Conservation (phyloP, 2,329 filamentous ascomycete genomes). For the Chrysoporthe cubensis region DNA sequence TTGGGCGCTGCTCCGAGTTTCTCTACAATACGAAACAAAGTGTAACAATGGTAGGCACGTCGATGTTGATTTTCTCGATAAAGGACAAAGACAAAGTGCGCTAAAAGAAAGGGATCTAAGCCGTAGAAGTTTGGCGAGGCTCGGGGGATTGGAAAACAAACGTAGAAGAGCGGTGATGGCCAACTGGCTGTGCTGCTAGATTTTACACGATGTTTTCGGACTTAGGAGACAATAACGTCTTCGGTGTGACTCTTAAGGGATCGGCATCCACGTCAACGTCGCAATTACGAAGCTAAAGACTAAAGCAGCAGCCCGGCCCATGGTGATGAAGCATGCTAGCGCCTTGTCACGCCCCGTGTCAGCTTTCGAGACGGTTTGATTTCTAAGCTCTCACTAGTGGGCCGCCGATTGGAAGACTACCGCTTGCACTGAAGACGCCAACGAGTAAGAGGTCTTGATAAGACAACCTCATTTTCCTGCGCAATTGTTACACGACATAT, state of each 20-base stretch:
- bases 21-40: not conserved
- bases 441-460: too few species aligned
- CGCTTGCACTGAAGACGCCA: too few species aligned
- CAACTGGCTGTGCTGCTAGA: not conserved
- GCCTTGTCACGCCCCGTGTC: not conserved
- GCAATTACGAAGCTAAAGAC: not conserved
- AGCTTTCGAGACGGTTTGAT: not conserved
- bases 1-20: not conserved
- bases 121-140: not conserved
- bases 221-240: not conserved
- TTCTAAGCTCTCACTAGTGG: slow-evolving; percentile 2
- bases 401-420: not conserved
- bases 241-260: not conserved
- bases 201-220: not conserved
- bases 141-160: not conserved
- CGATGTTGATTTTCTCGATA: not conserved
- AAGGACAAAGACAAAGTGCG: not conserved
- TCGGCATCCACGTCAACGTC: not conserved
- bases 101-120: not conserved
- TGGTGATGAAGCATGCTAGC: not conserved
- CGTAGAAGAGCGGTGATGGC: not conserved
- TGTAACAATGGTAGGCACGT: not conserved
- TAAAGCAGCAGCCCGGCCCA: not conserved
- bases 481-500: not conserved
- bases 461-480: too few species aligned